These are phyloP conservation scores for Psilocybe subaeruginosa DNA, from an alignment of 768 basidiomycete species.

Conservation along the genomic window DNA sequence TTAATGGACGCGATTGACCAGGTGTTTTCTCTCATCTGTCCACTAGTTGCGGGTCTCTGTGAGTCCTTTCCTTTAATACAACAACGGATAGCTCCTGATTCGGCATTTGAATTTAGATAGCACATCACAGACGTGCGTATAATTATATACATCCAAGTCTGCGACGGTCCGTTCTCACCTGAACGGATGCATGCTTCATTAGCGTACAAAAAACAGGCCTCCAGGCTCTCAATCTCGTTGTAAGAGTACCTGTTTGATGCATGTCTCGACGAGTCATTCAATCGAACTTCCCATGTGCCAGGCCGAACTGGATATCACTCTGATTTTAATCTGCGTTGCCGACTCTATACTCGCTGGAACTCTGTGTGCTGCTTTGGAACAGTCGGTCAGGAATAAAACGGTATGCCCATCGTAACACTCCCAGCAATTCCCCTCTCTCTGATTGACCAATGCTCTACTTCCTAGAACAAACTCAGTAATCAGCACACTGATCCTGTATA, in stretches of 20 bases:
- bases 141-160: background rate
- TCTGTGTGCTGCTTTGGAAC: conserved; percentile 1
- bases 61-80: background rate
- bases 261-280: background rate
- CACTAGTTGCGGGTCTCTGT: conserved; percentile 1
- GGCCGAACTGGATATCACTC: background rate
- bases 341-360: conserved; percentile 1
- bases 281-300: background rate
- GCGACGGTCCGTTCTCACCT: background rate
- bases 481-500: conserved; percentile 5
- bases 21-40: background rate
- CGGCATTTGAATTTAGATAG: background rate
- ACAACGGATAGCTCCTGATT: no score
- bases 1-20: no score
- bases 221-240: background rate
- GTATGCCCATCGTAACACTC: background rate
- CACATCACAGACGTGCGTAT: background rate
- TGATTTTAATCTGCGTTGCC: conserved; percentile 1
- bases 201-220: background rate
- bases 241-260: background rate
- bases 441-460: background rate
- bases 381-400: conserved; percentile 2
- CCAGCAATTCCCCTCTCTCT: background rate
- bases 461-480: conserved; percentile 1
- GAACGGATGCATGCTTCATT: background rate